Evolutionary conservation across 805 yeast genomes (phyloP).

Genomic region (Scheffersomyces stipitis): DNA sequence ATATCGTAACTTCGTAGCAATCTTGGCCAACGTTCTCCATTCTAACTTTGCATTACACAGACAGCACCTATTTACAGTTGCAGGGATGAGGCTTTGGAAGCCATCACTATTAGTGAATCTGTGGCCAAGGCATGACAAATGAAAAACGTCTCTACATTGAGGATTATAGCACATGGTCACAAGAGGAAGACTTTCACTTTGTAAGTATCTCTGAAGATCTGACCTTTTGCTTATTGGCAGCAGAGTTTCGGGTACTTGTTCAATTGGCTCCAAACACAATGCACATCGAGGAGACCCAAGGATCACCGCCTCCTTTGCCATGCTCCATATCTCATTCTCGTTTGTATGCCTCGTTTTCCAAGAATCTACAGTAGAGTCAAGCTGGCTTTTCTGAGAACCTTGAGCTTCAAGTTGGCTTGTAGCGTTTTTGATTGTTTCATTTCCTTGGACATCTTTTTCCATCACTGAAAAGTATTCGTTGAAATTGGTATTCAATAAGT

Average conservation of each 20-base stretch:
- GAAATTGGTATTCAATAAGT: slow-evolving; percentile 25
- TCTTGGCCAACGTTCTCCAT: slow-evolving; percentile 20
- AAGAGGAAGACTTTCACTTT: slow-evolving; percentile 22
- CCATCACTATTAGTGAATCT: neutral
- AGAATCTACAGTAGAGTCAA: neutral
- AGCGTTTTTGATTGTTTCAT: no score
- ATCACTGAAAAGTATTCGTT: slow-evolving; percentile 11
- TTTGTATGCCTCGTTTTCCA: neutral
- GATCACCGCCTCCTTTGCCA: slow-evolving; percentile 5
- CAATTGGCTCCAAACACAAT: slow-evolving; percentile 28
- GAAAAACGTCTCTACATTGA: slow-evolving; percentile 33
- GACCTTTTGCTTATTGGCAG: slow-evolving; percentile 2
- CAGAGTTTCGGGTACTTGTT: slow-evolving; percentile 29
- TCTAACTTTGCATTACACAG: slow-evolving; percentile 12
- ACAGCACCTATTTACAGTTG: slow-evolving; percentile 12
- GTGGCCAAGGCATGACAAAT: slow-evolving; percentile 40
- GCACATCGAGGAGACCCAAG: slow-evolving; percentile 20
- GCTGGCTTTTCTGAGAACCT: no score
- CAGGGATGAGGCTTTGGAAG: slow-evolving; percentile 2
- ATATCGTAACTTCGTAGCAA: slow-evolving; percentile 20
- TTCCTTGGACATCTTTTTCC: slow-evolving; percentile 7
- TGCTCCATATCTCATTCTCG: neutral
- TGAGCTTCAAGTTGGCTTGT: no score
- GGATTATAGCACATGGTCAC: slow-evolving; percentile 31
- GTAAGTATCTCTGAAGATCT: slow-evolving; percentile 3